Evolutionary conservation across 129 eudicot species (phyloP).

Genomic region (Flaveria robusta): DNA sequence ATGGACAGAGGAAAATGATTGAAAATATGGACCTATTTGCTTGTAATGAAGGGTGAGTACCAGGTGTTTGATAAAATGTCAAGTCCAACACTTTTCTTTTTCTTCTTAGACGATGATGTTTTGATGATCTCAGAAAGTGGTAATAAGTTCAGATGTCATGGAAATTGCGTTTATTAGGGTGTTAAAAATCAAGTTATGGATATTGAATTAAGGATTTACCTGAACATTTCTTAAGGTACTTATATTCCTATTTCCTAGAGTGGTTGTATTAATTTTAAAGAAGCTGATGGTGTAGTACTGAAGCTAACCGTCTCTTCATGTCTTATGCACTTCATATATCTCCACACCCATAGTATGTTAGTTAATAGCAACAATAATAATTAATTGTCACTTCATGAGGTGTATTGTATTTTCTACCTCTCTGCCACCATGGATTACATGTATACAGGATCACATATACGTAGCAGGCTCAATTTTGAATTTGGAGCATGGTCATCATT

Average conservation of each 20-base stretch:
- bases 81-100: background rate
- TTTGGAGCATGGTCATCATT: background rate
- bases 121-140: too few relatives aligned
- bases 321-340: background rate
- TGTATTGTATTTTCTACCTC: background rate
- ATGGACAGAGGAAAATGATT: background rate
- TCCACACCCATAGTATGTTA: background rate
- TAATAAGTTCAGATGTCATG: too few relatives aligned
- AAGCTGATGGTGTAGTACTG: background rate
- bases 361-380: background rate
- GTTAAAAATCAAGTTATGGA: too few relatives aligned
- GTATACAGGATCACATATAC: background rate
- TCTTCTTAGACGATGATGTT: too few relatives aligned
- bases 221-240: background rate
- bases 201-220: background rate
- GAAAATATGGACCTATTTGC: background rate
- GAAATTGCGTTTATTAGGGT: too few relatives aligned
- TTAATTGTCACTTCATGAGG: background rate
- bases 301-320: background rate
- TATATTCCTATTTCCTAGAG: background rate
- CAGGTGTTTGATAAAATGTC: conserved; percentile 26
- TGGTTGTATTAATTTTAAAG: background rate
- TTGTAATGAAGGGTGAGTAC: conserved; percentile 1
- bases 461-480: background rate
- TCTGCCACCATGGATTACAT: conserved; percentile 12